Evolutionary conservation across 1,139 yeast genomes (phyloP), one percentile per base, ranked within the genome.

Genomic region (Debaryomyces robertsiae): DNA sequence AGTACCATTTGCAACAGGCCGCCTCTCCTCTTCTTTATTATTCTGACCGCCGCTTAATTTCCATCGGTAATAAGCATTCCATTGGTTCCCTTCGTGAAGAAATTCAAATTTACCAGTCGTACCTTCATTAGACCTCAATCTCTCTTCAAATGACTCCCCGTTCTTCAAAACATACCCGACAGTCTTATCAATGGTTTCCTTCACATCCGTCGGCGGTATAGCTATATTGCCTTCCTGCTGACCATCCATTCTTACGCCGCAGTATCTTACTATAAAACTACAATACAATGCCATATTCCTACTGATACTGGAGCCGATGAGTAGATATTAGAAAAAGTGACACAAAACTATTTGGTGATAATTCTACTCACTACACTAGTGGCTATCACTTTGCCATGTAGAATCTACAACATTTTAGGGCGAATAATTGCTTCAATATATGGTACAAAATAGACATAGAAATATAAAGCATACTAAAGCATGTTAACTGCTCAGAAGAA

Each of bases 131-230:
- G 65, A 65, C 32, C 67, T 65, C 39, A 89, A 73, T 43, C 88
- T 67, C 4, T 72, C 69, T 52, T 84, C 94, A 61, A 89, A 86
- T 7, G 70, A 62, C 27, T 53, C 57, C 0, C 96, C 96, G 55
- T 87, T 85, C 48, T 86, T 73, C 24, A 67, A 54, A 9, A 90
- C 88, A 54, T 84, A 88, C 3, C 69, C 78, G 1, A 84, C 87
- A 0, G 96, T 87, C 55, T 84, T 86, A 41, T 79, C 83, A 11
- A 90, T 82, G 6, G 80, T 73, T 19, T 69, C 71, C 50, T 77
- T 66, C 4, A 81, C 58, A 17, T 81, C 81, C 2, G 70, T 71
- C 1, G 88, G 86, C 0, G 90, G 90, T 3, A 79, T 60, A 10
- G 62, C 65, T 9, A 78, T 55, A 16, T 73, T 76, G 0, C 61